Evolutionary conservation across 108 stramenopile species (phyloP).

Genomic region (Pseudonitzschia delicatissima): DNA sequence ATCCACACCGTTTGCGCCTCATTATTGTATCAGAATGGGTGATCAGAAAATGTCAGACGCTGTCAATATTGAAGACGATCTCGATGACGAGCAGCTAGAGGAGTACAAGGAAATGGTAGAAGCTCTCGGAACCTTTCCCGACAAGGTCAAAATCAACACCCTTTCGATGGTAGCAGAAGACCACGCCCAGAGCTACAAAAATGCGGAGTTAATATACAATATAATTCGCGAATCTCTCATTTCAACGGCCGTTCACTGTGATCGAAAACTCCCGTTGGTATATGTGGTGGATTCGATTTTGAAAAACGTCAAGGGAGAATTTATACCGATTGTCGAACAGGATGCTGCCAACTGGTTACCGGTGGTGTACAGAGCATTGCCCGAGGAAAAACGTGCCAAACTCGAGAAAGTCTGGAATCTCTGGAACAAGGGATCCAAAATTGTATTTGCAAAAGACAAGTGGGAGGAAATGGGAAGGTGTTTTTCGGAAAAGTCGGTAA

Average conservation of each 20-base stretch:
- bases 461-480: slow-evolving; percentile 70
- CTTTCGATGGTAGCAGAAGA: slow-evolving; percentile 86
- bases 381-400: slow-evolving; percentile 43
- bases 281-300: slow-evolving; percentile 80
- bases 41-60: no score
- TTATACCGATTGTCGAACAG: slow-evolving; percentile 58
- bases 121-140: slow-evolving; percentile 64
- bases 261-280: slow-evolving; percentile 69
- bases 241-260: slow-evolving; percentile 31
- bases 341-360: slow-evolving; percentile 73
- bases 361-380: slow-evolving; percentile 54
- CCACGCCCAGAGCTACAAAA: slow-evolving; percentile 46
- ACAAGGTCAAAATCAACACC: slow-evolving; percentile 79
- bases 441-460: slow-evolving; percentile 32
- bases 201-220: slow-evolving; percentile 57
- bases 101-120: slow-evolving; percentile 77
- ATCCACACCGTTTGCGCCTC: no score
- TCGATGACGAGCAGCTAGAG: slow-evolving; percentile 75
- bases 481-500: slow-evolving; percentile 36
- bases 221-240: slow-evolving; percentile 62
- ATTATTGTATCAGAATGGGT: no score
- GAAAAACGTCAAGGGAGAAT: slow-evolving; percentile 78
- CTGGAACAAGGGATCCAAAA: slow-evolving; percentile 31
- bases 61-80: slow-evolving; percentile 40
- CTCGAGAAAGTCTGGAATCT: slow-evolving; percentile 78